phyloP scores from a whole-genome alignment of 768 basidiomycete genomes.

The Macrolepiota fuliginosa region DNA sequence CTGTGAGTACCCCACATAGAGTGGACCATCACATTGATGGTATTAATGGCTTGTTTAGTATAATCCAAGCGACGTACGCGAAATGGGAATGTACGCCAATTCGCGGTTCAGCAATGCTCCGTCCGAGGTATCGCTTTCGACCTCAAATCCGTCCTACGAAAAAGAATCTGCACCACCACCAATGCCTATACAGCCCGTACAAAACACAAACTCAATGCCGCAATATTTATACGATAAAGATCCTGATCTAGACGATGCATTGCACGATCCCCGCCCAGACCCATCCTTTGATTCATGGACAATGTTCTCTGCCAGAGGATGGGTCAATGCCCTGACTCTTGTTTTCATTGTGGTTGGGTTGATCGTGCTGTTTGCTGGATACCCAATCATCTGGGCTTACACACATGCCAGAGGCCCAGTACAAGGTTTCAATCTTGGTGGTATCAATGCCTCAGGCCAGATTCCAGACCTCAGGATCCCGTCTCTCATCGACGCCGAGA shows the following conservation, averaged over 20 bases:
- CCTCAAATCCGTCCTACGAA: slow-evolving; percentile 13
- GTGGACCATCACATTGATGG: neutral
- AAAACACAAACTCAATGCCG: slow-evolving; percentile 57
- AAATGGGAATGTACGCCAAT: slow-evolving; percentile 42
- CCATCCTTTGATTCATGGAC: slow-evolving; percentile 38
- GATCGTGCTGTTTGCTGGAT: slow-evolving; percentile 82
- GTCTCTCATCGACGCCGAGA: slow-evolving; percentile 69
- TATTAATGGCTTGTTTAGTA: slow-evolving; percentile 39
- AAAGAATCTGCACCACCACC: slow-evolving; percentile 17
- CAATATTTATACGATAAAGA: slow-evolving; percentile 81
- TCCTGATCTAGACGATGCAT: slow-evolving; percentile 84
- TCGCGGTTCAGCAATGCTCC: slow-evolving; percentile 56
- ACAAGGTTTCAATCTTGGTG: slow-evolving; percentile 76
- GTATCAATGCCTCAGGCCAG: slow-evolving; percentile 82
- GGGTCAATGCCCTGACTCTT: slow-evolving; percentile 71
- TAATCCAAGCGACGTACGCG: slow-evolving; percentile 46
- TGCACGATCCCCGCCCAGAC: slow-evolving; percentile 87
- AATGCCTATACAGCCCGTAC: slow-evolving; percentile 27
- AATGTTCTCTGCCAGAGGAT: slow-evolving; percentile 79
- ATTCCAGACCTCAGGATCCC: slow-evolving; percentile 71
- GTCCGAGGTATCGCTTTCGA: slow-evolving; percentile 36
- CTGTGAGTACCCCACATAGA: slow-evolving; percentile 45
- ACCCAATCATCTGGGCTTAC: slow-evolving; percentile 71
- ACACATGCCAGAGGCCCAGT: slow-evolving; percentile 23
- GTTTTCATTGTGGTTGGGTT: slow-evolving; percentile 64